phyloP scores from a whole-genome alignment of 139 green algal species.

The Chlamydomonas incerta region DNA sequence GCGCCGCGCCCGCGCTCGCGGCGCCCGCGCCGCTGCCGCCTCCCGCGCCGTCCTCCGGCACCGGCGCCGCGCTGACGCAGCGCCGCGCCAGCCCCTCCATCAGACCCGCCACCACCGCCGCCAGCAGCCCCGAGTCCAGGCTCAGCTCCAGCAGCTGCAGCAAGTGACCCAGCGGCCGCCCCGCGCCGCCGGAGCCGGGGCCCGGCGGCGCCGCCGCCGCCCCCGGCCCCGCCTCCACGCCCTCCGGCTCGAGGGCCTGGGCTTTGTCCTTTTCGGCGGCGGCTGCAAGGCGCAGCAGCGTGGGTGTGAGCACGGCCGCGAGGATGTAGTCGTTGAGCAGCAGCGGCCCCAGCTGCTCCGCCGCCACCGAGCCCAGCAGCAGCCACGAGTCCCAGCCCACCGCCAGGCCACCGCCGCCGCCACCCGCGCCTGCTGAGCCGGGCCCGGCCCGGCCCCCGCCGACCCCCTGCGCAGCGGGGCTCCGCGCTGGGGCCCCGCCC shows the following conservation, averaged over 20 bases:
- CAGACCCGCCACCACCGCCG: conserved; percentile 14
- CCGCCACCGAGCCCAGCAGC: conserved; percentile 52
- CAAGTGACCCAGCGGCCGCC: background rate
- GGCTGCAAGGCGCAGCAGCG: conserved; percentile 15
- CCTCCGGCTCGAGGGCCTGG: background rate
- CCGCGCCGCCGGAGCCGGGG: too few relatives aligned
- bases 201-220: background rate
- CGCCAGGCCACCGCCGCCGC: background rate
- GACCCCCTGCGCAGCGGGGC: background rate
- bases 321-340: conserved; percentile 39
- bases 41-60: conserved; percentile 54
- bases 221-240: background rate
- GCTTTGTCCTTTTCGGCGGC: too few relatives aligned
- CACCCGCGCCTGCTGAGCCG: background rate
- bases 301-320: background rate
- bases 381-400: conserved; percentile 51
- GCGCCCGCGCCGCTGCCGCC: background rate
- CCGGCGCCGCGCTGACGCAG: conserved; percentile 35
- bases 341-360: conserved; percentile 42
- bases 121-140: conserved; percentile 35
- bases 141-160: conserved; percentile 48
- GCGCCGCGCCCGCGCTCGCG: background rate
- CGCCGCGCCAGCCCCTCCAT: conserved; percentile 45
- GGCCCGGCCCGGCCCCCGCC: background rate
- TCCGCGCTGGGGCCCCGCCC: too few relatives aligned